Base-by-base conservation (phyloP, 331 rosid species). In the Rosa hybrid region DNA sequence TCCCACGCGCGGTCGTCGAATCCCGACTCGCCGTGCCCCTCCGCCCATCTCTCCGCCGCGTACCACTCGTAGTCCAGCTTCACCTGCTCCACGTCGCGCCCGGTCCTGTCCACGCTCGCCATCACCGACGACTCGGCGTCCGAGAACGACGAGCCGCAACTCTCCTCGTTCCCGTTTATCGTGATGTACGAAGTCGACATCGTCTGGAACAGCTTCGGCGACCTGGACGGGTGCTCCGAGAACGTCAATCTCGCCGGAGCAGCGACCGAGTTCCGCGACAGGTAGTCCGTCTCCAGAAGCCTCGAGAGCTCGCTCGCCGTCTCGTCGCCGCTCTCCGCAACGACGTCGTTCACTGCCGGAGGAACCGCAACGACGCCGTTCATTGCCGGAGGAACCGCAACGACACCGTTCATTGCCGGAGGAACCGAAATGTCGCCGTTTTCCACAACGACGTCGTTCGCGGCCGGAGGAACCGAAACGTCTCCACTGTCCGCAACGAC, bases 81-180 rank as follows among this genome's bases (percentile, higher is more conserved):
- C 76, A 4, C 67, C 73, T 56, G 73, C 68, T 12, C 46, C n/a
- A 39, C 1, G 41, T 60, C 39, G 30, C 20, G 30, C 42, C 56
- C 16, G 71, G 75, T 12, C 45, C 60, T 64, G 78, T 90, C 87
- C 7, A 90, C 86, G 82, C 88, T 88, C 53, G 86, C 96, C 97
- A 93, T 93, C 62, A 91, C 72, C 23, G 96, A 90, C 42, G 96
- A 88, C 59, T 86, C 86, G 20, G 80, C 74, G 68, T 88, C 93
- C 5, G 97, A 88, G 79, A 90, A 91, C n/a, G 97, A 91, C 12
- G 97, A 90, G 6, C 97, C 97, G 67, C 97, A 91, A 73, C 86
- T 91, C 90, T 93, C 96, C 82, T 93, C 94, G 79, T 91, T 90
- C 27, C 88, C 89, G 85, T 93, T 88, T n/a, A 93, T 88, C 1